These are phyloP conservation scores for Yamadazyma takamatsuzukensis DNA, from an alignment of 805 yeast species.

Conservation along the genomic window DNA sequence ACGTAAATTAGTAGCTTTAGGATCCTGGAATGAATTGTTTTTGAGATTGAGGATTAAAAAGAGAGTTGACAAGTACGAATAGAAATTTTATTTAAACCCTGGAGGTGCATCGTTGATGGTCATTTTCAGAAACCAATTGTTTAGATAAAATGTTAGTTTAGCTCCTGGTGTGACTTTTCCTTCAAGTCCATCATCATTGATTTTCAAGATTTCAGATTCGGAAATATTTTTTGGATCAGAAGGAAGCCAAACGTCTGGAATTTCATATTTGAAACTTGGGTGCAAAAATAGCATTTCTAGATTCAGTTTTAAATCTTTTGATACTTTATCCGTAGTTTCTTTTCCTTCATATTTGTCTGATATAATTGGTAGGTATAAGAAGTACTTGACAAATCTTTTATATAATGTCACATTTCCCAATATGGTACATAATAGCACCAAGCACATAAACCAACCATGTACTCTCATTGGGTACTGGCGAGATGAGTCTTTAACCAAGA, in stretches of 20 bases:
- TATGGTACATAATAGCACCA: constrained; percentile 50
- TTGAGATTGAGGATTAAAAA: constrained; percentile 16
- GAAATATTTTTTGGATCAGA: constrained; percentile 24
- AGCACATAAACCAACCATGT: constrained; percentile 52
- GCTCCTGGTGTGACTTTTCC: constrained; percentile 27
- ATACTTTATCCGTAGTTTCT: constrained; percentile 1
- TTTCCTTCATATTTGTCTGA: constrained; percentile 1
- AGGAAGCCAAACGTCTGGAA: constrained; percentile 40
- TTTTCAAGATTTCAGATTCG: constrained; percentile 3
- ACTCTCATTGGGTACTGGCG: constrained; percentile 41
- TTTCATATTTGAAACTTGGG: constrained; percentile 34
- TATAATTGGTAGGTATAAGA: constrained; percentile 23
- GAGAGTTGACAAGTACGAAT: constrained; percentile 9
- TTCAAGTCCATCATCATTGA: constrained; percentile 9
- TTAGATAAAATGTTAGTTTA: constrained; percentile 12
- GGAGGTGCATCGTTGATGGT: constrained; percentile 30
- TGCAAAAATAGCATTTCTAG: constrained; percentile 28
- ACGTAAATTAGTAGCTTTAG: constrained; percentile 6
- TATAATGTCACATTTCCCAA: constrained; percentile 54
- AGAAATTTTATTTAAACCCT: constrained; percentile 20
- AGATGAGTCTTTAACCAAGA: constrained; percentile 51
- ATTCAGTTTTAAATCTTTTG: constrained; percentile 15
- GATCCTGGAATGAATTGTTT: constrained; percentile 13
- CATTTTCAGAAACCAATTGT: constrained; percentile 12
- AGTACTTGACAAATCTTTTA: constrained; percentile 31